A percentile compares a stretch with the other conserved stretches of the same genome.
Evolutionary conservation across 208 protist genomes (phyloP).

Genomic region (Trypanosoma brucei): DNA sequence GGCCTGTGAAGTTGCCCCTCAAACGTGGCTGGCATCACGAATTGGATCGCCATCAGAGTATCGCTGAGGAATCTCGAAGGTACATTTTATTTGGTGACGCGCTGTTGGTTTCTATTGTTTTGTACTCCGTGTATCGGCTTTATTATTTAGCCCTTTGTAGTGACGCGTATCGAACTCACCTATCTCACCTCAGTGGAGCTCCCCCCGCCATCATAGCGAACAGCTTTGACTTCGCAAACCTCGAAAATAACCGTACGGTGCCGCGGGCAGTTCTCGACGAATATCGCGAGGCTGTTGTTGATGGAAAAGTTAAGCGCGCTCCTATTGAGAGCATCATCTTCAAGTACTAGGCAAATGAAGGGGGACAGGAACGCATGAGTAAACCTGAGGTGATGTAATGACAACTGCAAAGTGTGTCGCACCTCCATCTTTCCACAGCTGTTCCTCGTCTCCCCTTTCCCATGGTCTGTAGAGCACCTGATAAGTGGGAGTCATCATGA

Average conservation of each 20-base stretch:
- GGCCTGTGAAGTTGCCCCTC: conserved; percentile 78
- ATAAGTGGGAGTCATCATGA: no score
- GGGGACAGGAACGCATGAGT: not conserved
- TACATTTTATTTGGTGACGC: conserved; percentile 76
- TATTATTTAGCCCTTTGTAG: conserved; percentile 51
- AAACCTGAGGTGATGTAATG: no score
- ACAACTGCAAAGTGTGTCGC: no score
- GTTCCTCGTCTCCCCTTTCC: no score
- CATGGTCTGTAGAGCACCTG: no score
- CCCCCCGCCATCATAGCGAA: conserved; percentile 86
- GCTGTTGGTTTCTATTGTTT: conserved; percentile 51
- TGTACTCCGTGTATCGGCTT: conserved; percentile 63
- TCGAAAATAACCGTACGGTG: conserved; percentile 61
- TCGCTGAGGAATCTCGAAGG: conserved; percentile 69
- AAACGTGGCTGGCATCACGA: conserved; percentile 67
- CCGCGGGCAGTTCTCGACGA: conserved; percentile 52
- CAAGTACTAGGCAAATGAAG: conserved; percentile 55
- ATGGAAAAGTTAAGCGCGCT: conserved; percentile 32
- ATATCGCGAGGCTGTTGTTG: conserved; percentile 70
- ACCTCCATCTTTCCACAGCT: no score
- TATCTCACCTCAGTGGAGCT: conserved; percentile 54
- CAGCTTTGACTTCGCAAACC: conserved; percentile 78
- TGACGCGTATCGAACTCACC: conserved; percentile 75
- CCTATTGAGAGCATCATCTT: conserved; percentile 78
- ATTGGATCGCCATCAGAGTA: conserved; percentile 61